Evolutionary conservation across 352 stramenopile genomes (phyloP).

Genomic region (Phytophthora ramorum): DNA sequence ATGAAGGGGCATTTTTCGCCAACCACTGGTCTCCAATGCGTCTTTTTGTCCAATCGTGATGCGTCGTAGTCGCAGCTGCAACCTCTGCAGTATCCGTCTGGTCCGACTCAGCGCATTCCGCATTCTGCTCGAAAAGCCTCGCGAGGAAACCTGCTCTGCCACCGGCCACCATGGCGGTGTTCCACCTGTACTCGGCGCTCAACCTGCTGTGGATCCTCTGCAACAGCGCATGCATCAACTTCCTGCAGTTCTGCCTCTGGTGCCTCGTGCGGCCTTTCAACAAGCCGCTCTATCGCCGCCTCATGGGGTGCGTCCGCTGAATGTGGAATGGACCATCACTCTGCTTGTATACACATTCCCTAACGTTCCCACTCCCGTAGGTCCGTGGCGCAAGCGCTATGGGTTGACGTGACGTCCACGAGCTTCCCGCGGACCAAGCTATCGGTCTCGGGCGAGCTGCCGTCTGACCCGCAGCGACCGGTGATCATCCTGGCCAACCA

Average conservation of each 20-base stretch:
- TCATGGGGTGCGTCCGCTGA: slow-evolving; percentile 63
- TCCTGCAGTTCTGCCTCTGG: slow-evolving; percentile 83
- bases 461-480: slow-evolving; percentile 71
- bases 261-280: slow-evolving; percentile 88
- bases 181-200: slow-evolving; percentile 73
- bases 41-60: slow-evolving; percentile 22
- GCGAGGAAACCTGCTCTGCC: not conserved
- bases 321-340: slow-evolving; percentile 21
- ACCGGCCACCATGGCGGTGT: slow-evolving; percentile 53
- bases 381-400: slow-evolving; percentile 72
- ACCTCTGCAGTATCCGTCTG: slow-evolving; percentile 23
- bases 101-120: slow-evolving; percentile 16
- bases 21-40: not conserved
- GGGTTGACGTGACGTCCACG: slow-evolving; percentile 88
- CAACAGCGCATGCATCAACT: slow-evolving; percentile 85
- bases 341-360: slow-evolving; percentile 5
- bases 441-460: slow-evolving; percentile 83
- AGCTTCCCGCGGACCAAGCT: slow-evolving; percentile 89
- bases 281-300: slow-evolving; percentile 72
- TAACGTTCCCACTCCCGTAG: slow-evolving; percentile 26
- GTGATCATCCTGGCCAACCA: slow-evolving; percentile 93
- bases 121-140: slow-evolving; percentile 1
- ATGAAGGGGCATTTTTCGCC: not conserved
- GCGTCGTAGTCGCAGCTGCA: slow-evolving; percentile 16
- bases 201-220: slow-evolving; percentile 88